Evolutionary conservation across 805 yeast genomes (phyloP).

Genomic region (Sugiyamaella valdiviana): DNA sequence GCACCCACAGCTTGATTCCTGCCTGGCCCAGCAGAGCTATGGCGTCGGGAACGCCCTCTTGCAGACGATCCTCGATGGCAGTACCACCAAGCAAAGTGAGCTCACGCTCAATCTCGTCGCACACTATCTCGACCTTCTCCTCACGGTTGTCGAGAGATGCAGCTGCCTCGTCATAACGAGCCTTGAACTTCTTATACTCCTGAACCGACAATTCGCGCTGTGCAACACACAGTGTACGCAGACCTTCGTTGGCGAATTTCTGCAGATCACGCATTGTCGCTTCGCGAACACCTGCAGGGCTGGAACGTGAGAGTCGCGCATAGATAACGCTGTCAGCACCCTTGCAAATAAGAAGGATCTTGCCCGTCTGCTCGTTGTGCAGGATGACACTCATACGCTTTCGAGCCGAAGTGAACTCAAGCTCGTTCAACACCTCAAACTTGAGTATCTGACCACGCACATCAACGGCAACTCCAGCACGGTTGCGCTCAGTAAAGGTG

Average conservation of each 20-base stretch:
- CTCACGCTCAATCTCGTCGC: slow-evolving; percentile 53
- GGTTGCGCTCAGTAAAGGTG: slow-evolving; percentile 49
- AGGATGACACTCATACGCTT: slow-evolving; percentile 74
- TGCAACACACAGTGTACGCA: slow-evolving; percentile 70
- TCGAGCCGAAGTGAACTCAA: slow-evolving; percentile 65
- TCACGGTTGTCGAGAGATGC: slow-evolving; percentile 55
- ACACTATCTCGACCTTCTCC: slow-evolving; percentile 44
- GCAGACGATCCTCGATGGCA: slow-evolving; percentile 74
- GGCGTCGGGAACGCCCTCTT: slow-evolving; percentile 71
- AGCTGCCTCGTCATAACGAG: slow-evolving; percentile 46
- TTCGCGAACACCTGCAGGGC: slow-evolving; percentile 37
- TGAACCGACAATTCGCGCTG: slow-evolving; percentile 42
- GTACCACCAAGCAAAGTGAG: slow-evolving; percentile 66
- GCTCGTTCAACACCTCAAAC: slow-evolving; percentile 47
- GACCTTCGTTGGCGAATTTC: slow-evolving; percentile 68
- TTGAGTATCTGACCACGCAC: slow-evolving; percentile 41
- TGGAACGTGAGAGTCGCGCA: slow-evolving; percentile 35
- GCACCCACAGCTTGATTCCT: slow-evolving; percentile 76
- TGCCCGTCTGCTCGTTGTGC: slow-evolving; percentile 37
- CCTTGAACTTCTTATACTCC: slow-evolving; percentile 45
- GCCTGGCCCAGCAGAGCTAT: slow-evolving; percentile 61
- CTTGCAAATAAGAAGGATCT: slow-evolving; percentile 48
- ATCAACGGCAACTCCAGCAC: slow-evolving; percentile 41
- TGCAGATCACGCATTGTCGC: slow-evolving; percentile 60
- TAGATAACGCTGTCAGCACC: slow-evolving; percentile 76